Base-by-base conservation (phyloP, 805 yeast genomes). In the Ogataea trehaloabstinens region DNA sequence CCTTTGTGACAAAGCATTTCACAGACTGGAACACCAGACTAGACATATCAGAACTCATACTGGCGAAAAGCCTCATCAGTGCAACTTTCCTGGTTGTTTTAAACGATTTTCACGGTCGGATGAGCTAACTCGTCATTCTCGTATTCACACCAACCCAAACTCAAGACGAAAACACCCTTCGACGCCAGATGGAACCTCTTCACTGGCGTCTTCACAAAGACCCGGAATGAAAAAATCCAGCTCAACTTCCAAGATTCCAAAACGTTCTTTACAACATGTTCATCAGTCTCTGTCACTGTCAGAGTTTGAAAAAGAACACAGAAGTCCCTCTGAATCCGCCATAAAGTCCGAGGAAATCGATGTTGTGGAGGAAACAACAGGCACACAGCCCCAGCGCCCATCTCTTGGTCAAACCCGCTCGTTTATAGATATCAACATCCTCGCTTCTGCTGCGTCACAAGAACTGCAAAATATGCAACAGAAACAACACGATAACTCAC, bases 11-110 rank as follows among this genome's bases (percentile, higher is more conserved):
- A 85, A 87, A 65, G 87, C 95, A 7, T 88, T 88, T 60, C 91
- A 86, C 60, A 73, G 96, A 44, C 67, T 88, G 34, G 96, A 88
- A 61, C 96, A 88, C 61, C 95, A 86, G 58, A 88, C 95, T 10
- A 74, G 96, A 49, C 96, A 88, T 60, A 83, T 89, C 50, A 71
- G 96, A 41, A 88, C 95, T 7, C 96, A 88, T 64, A 88, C 96
- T 0, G 96, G 96, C 34, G 95, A 88, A 60, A 85, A 87, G 59
- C 95, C 96, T 2, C 93, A 85, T 57, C 80, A 78, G 35, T 88
- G 96, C 63, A 74, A 80, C 15, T 87, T 75, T 51, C 89, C 93
- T 1, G 86, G 86, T n/a, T 88, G 96, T 64, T 61, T 78, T 38
- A 87, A 89, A 61, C 71, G 84, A 46, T 88, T 88, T 56, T 75